A percentile compares a stretch with the other conserved stretches of the same genome.
Conservation (phyloP, 2,329 filamentous ascomycete genomes). For the Huntiella omanensis region DNA sequence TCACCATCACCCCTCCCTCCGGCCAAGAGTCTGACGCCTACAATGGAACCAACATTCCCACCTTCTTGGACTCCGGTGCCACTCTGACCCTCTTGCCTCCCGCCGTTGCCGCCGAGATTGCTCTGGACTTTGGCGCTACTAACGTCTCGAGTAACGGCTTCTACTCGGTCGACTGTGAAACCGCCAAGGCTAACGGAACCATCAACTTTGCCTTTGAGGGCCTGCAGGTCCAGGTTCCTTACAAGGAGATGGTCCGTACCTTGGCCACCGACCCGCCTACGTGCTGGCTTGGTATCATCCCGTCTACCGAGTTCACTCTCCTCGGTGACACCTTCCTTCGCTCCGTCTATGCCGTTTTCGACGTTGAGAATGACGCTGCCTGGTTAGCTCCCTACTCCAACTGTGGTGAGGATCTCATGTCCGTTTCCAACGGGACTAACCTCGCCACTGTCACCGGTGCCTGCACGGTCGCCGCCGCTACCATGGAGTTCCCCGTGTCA, state of each 20-base stretch:
- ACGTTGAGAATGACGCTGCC: conserved; percentile 28
- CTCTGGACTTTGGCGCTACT: conserved; percentile 27
- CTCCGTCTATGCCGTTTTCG: conserved; percentile 34
- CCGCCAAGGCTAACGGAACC: conserved; percentile 23
- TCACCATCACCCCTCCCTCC: conserved; percentile 23
- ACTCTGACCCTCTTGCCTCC: conserved; percentile 49
- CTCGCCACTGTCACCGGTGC: conserved; percentile 9
- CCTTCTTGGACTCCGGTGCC: conserved; percentile 53
- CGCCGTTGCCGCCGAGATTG: conserved; percentile 30
- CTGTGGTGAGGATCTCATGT: conserved; percentile 21
- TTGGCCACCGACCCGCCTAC: conserved; percentile 14
- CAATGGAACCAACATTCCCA: conserved; percentile 25
- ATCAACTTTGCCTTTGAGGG: conserved; percentile 31
- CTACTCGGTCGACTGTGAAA: conserved; percentile 27
- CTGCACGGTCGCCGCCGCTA: conserved; percentile 2
- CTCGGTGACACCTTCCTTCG: conserved; percentile 35
- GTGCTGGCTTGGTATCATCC: conserved; percentile 32
- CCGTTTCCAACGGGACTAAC: conserved; percentile 7
- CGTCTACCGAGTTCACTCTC: conserved; percentile 28
- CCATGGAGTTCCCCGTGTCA: background rate
- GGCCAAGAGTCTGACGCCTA: conserved; percentile 17
- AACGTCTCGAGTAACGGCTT: conserved; percentile 23
- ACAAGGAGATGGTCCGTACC: conserved; percentile 23
- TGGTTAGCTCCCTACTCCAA: conserved; percentile 32
- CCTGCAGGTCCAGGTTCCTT: conserved; percentile 29